phyloP scores from a whole-genome alignment of 148 eudicot species.

The Agrostemma githago region DNA sequence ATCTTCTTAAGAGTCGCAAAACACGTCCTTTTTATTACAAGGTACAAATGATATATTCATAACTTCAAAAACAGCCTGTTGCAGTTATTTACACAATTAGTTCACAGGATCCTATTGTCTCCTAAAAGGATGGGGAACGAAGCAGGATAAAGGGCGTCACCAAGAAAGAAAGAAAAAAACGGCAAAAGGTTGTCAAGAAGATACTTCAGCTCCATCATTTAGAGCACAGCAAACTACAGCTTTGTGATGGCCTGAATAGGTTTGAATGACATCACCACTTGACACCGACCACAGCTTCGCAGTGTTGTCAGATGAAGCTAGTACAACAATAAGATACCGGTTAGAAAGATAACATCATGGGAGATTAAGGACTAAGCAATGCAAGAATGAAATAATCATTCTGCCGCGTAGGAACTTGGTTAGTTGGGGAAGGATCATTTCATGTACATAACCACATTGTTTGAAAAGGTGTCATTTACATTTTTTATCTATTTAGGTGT shows the following conservation, averaged over 20 bases:
- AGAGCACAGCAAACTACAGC: constrained; percentile 96
- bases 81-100: constrained; percentile 16
- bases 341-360: not conserved
- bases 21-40: not conserved
- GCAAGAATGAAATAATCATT: not conserved
- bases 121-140: not conserved
- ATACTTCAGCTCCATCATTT: constrained; percentile 84
- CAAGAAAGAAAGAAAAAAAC: not conserved
- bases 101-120: not conserved
- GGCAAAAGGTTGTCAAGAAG: constrained; percentile 30
- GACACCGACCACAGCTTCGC: constrained; percentile 84
- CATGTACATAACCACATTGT: too few relatives aligned
- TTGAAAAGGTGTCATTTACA: too few relatives aligned
- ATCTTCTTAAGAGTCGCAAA: too few relatives aligned
- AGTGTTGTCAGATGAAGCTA: constrained; percentile 91
- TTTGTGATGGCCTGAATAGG: constrained; percentile 89
- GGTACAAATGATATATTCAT: not conserved
- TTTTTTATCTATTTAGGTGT: too few relatives aligned
- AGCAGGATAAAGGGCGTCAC: not conserved
- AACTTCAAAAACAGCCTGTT: not conserved
- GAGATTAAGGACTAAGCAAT: not conserved
- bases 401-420: not conserved
- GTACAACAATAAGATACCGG: constrained; percentile 9
- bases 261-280: constrained; percentile 66
- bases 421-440: too few relatives aligned